These are phyloP conservation scores for Pisolithus tinctorius DNA, from an alignment of 768 basidiomycete species.

Conservation along the genomic window DNA sequence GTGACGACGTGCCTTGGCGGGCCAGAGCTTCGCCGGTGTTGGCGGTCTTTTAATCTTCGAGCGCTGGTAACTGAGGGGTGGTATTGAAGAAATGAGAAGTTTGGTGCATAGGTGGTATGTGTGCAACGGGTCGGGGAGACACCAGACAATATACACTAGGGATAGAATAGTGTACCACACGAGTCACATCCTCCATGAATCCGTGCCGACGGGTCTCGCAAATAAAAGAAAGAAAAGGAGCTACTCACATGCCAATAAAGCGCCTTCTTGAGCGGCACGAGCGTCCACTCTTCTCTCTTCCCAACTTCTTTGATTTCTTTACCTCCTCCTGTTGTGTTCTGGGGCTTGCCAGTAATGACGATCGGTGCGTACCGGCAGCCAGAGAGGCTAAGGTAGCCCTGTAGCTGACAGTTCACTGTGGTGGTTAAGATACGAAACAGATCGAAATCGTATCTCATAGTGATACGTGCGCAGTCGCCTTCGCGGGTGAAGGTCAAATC, in stretches of 20 bases:
- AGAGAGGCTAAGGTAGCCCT: too few species aligned
- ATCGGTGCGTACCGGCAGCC: too few species aligned
- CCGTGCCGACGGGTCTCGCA: neutral
- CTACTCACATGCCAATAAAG: constrained; percentile 31
- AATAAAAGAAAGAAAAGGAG: neutral
- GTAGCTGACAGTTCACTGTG: too few species aligned
- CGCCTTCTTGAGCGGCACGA: constrained; percentile 84
- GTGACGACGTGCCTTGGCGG: constrained; percentile 37
- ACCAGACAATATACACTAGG: neutral
- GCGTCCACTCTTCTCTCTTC: constrained; percentile 97
- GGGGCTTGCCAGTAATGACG: too few species aligned
- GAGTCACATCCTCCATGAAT: too few species aligned
- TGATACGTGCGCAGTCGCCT: too few species aligned
- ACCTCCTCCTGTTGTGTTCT: constrained; percentile 51
- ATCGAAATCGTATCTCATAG: too few species aligned
- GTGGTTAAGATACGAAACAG: too few species aligned
- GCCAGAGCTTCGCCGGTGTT: constrained; percentile 58
- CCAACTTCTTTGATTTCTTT: constrained; percentile 63
- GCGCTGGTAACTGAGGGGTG: constrained; percentile 36
- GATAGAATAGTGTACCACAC: too few species aligned
- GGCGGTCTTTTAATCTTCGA: constrained; percentile 81
- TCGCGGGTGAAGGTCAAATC: too few species aligned
- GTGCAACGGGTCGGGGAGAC: neutral
- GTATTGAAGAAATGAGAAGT: neutral
- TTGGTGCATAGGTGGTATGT: neutral